Base-by-base conservation (phyloP, 805 yeast species). In the Wickerhamiella sorbophila region DNA sequence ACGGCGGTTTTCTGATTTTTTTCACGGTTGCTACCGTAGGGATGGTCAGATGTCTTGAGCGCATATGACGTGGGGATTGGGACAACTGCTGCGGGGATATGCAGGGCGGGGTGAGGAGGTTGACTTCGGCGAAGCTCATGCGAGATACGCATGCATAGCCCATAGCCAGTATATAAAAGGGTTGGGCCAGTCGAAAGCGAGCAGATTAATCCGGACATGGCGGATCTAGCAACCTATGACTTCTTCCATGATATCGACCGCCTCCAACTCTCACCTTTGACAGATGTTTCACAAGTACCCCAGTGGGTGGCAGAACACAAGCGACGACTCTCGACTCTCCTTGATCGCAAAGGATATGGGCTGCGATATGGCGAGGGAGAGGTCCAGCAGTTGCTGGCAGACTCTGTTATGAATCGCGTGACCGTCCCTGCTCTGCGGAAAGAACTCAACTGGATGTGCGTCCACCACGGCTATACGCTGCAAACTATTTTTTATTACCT, bases 391-490 rank as follows among this genome's bases (percentile, higher is more conserved):
- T 6, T 42, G 16, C 21, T 42, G 15, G 45, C 38, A 5, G 45
- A 42, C 35, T 34, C 39, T 5, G 34, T 42, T 10, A 41, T 42
- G 16, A 38, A 21, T 17, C 41, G 38, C 16, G 39, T 42, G 19
- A 36, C 40, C 3, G 41, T 42, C 4, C 36, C 33, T 27, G 40
- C 34, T 33, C 26, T 42, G 21, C 26, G 42, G n/a, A 33, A 24
- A 8, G 42, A 42, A 33, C 27, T 42, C 15, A 41, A 42, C 29
- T 42, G 45, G 45, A 42, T 42, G 45, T 19, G 40, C 18, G 36
- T 40, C n/a, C 39, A 42, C 35, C 39, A 35, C 14, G 45, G 45
- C 18, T 36, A 37, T 17, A 38, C 39, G 17, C 31, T 42, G 18
- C 37, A 34, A 16, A 42, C 45, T 5, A 41, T 42, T n/a, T 35